A percentile compares a stretch with the other conserved stretches of the same genome.
Conservation (phyloP, 2,329 filamentous ascomycete genomes). For the Microcyclospora tardicrescens region DNA sequence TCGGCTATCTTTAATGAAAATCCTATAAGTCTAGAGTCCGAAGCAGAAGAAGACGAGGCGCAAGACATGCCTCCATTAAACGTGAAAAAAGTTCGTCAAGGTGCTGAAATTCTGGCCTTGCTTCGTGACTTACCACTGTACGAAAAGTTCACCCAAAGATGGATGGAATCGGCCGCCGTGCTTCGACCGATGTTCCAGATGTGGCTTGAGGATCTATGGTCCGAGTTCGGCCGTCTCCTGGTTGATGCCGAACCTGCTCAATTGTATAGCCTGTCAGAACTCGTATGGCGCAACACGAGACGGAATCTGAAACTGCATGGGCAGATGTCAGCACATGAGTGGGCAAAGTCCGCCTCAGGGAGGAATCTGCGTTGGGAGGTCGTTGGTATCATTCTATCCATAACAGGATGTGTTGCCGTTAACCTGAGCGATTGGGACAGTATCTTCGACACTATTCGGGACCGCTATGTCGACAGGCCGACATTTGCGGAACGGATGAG, state of each 20-base stretch:
- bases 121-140: conserved; percentile 21
- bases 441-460: conserved; percentile 28
- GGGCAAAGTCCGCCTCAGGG: conserved; percentile 27
- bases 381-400: conserved; percentile 27
- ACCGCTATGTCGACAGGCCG: conserved; percentile 35
- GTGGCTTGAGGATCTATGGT: conserved; percentile 25
- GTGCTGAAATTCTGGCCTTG: conserved; percentile 21
- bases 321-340: conserved; percentile 27
- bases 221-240: conserved; percentile 18
- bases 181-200: conserved; percentile 20
- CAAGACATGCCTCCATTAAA: conserved; percentile 17
- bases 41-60: conserved; percentile 9
- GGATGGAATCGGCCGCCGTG: conserved; percentile 22
- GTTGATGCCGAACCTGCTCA: conserved; percentile 19
- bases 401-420: conserved; percentile 25
- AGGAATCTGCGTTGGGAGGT: conserved; percentile 32
- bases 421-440: conserved; percentile 23
- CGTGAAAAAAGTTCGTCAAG: conserved; percentile 19
- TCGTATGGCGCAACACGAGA: conserved; percentile 31
- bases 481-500: conserved; percentile 35
- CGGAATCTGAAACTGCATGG: conserved; percentile 24
- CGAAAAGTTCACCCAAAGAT: conserved; percentile 17
- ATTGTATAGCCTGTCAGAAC: conserved; percentile 26
- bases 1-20: conserved; percentile 23
- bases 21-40: conserved; percentile 11